Conservation (phyloP, 495 filamentous ascomycete species). For the Evansstolkia leycettana region DNA sequence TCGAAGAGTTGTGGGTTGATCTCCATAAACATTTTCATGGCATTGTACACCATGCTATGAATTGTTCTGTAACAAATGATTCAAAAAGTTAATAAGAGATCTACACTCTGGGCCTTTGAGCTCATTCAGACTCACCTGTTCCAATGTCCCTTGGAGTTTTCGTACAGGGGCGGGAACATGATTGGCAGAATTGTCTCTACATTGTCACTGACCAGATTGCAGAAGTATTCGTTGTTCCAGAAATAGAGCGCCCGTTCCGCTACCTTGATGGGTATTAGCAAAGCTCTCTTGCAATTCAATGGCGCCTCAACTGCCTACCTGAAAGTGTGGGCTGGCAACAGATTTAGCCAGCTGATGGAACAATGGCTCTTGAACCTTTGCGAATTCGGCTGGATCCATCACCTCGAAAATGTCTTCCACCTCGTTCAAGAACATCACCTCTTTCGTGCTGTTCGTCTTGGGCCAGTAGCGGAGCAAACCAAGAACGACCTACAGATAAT, state of each 20-base stretch:
- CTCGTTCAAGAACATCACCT: constrained; percentile 99
- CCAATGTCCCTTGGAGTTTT: constrained; percentile 99
- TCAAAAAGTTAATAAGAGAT: too few species aligned
- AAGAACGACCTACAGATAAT: constrained; percentile 63
- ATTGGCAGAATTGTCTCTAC: constrained; percentile 96
- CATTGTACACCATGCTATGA: constrained; percentile 99
- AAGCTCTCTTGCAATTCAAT: neutral
- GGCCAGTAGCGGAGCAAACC: constrained; percentile 96
- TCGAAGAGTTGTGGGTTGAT: constrained; percentile 98
- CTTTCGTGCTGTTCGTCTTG: constrained; percentile 98
- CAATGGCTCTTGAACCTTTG: constrained; percentile 93
- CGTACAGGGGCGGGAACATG: constrained; percentile 97
- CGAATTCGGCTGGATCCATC: constrained; percentile 98
- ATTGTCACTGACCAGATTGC: constrained; percentile 97
- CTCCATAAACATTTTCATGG: constrained; percentile 99
- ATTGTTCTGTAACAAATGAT: constrained; percentile 58
- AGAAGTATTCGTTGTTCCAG: constrained; percentile 99
- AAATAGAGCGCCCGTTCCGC: constrained; percentile 97
- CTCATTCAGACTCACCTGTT: constrained; percentile 56
- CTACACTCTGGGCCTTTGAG: too few species aligned
- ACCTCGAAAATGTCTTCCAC: constrained; percentile 99
- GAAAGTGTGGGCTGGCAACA: constrained; percentile 96
- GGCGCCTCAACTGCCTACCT: constrained; percentile 35
- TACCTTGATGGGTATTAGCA: constrained; percentile 39
- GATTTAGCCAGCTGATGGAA: constrained; percentile 97